Conservation (phyloP, 2,329 filamentous ascomycete species). For the Tolypocladium sp. region DNA sequence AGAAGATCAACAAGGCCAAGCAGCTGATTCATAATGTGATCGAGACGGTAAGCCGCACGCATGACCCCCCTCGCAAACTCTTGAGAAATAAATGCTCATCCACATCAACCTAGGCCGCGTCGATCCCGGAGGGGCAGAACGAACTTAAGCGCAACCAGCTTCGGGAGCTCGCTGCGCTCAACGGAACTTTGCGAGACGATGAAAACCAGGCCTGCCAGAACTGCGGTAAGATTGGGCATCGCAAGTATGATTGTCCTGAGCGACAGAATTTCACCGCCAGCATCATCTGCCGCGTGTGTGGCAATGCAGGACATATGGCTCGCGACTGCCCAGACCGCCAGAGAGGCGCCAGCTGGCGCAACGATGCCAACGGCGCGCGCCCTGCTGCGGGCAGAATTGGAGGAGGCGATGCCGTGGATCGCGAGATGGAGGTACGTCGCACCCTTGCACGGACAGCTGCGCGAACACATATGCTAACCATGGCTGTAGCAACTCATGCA, state of each 20-base stretch:
- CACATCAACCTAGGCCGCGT: slow-evolving; percentile 63
- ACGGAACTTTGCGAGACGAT: slow-evolving; percentile 97
- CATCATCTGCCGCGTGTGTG: slow-evolving; percentile 97
- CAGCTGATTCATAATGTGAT: slow-evolving; percentile 98
- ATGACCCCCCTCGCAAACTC: too few relatives aligned
- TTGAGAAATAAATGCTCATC: slow-evolving; percentile 8
- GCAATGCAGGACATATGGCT: slow-evolving; percentile 96
- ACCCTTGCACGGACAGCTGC: background rate
- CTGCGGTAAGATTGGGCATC: slow-evolving; percentile 96
- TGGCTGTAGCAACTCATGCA: slow-evolving; percentile 78
- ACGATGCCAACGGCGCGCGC: slow-evolving; percentile 48
- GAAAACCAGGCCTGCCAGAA: slow-evolving; percentile 99
- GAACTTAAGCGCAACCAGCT: slow-evolving; percentile 98
- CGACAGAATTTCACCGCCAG: slow-evolving; percentile 98
- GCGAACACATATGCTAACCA: slow-evolving; percentile 28
- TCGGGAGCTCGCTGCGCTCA: slow-evolving; percentile 91
- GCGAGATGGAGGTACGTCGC: slow-evolving; percentile 79
- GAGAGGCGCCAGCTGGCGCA: slow-evolving; percentile 86
- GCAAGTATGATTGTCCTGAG: slow-evolving; percentile 97
- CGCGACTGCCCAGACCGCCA: slow-evolving; percentile 94
- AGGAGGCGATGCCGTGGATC: slow-evolving; percentile 75
- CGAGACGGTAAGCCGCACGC: slow-evolving; percentile 66
- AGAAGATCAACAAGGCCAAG: slow-evolving; percentile 99
- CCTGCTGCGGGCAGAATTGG: slow-evolving; percentile 58
- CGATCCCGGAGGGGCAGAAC: slow-evolving; percentile 96